Base-by-base conservation (phyloP, 164 flowering plant genomes). In the Vitis labrusca region DNA sequence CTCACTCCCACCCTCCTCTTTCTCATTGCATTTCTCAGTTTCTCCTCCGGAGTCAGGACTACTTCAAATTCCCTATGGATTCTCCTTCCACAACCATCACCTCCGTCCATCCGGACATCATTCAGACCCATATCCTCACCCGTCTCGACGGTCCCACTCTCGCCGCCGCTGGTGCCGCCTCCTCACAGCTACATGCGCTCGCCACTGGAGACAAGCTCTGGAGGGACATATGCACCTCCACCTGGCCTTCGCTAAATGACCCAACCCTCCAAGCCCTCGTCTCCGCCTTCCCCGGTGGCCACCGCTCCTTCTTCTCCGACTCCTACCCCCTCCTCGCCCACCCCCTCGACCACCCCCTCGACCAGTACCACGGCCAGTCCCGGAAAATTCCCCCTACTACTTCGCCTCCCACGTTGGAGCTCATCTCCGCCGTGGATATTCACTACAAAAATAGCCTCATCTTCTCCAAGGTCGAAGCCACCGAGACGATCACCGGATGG, bases 371-470 rank as follows among this genome's bases (percentile, higher is more conserved):
- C 59, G 63, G 32, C 17, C 61, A 7, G 60, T 63, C 9, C 44
- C 5, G 44, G 6, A 32, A 32, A 32, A 32, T 32, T 23, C 23
- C 23, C 23, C 23, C 23, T 0, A 23, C 23, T 23, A 23, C 23
- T 32, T 32, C 44, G 44, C 11, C 71, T 2, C 60, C 64, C 0
- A 27, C 83, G 5, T 9, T 67, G 2, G 79, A 74, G 5, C 52
- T 91, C 10, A 79, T 94, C 70, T 94, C 96, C 0, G 91, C 96
- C 72, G 94, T 94, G n/a, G 97, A 94, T 73, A 48, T 94, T 17
- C 79, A 64, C 79, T 87, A 82, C 82, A 30, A 75, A 11, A 68
- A 67, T 71, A 13, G 63, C 1, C 74, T 76, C 5, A 66, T 94
- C 15, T 81, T 82, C 76, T 88, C 97, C 10, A 83, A 74, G 44